Evolutionary conservation across 371 early-diverging fungal species (phyloP).

Genomic region (Haplosporangium sp.): DNA sequence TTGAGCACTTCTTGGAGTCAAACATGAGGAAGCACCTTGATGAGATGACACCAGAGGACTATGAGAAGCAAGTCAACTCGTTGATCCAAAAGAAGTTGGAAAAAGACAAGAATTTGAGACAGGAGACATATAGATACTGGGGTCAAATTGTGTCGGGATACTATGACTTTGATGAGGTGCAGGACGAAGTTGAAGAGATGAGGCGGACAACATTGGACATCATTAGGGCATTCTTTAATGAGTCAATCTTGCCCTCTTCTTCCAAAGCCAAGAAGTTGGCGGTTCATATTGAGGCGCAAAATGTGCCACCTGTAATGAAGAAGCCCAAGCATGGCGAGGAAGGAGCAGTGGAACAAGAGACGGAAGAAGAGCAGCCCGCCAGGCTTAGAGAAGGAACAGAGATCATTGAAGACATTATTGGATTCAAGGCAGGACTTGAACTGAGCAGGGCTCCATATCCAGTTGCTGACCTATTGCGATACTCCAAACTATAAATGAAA

Average conservation of each 20-base stretch:
- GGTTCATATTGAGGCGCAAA: conserved; percentile 77
- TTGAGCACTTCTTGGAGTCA: conserved; percentile 79
- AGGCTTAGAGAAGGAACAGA: conserved; percentile 57
- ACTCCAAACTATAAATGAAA: conserved; percentile 32
- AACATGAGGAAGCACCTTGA: conserved; percentile 60
- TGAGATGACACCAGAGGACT: conserved; percentile 79
- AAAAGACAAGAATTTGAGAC: conserved; percentile 87
- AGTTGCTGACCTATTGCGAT: conserved; percentile 49
- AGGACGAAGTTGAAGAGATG: conserved; percentile 70
- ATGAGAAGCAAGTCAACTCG: conserved; percentile 79
- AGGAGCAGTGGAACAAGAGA: not conserved
- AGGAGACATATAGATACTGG: conserved; percentile 86
- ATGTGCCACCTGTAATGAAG: conserved; percentile 39
- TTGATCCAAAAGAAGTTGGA: conserved; percentile 80
- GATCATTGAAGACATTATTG: conserved; percentile 62
- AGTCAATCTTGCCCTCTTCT: conserved; percentile 69
- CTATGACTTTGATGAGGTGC: conserved; percentile 86
- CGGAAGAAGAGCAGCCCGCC: conserved; percentile 24
- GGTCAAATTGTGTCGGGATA: conserved; percentile 80
- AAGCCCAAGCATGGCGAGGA: conserved; percentile 13
- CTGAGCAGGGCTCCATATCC: conserved; percentile 70
- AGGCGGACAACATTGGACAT: conserved; percentile 58
- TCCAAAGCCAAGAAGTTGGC: conserved; percentile 69
- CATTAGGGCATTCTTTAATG: conserved; percentile 71
- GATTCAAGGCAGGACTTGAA: conserved; percentile 70